Conservation (phyloP, 352 stramenopile species). For the Hyaloperonospora arabidopsidis region DNA sequence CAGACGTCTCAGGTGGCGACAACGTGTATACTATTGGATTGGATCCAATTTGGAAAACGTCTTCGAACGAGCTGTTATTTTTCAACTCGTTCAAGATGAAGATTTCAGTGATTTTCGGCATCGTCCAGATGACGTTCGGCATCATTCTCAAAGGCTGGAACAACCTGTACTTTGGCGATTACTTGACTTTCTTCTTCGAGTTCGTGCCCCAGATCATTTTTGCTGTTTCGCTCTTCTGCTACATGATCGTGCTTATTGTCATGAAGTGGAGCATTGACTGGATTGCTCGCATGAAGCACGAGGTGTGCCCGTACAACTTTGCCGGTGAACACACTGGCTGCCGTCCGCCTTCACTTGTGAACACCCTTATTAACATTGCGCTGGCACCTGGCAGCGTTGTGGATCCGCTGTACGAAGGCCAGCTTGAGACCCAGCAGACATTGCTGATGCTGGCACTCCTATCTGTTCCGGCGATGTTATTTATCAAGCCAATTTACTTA, state of each 20-base stretch:
- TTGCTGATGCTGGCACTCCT: conserved; percentile 91
- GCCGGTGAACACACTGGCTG: conserved; percentile 91
- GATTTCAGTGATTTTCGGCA: conserved; percentile 97
- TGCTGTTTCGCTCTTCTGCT: conserved; percentile 94
- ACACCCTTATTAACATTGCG: conserved; percentile 98
- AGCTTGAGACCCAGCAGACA: conserved; percentile 83
- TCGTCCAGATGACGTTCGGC: conserved; percentile 98
- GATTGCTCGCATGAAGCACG: conserved; percentile 89
- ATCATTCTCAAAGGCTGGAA: conserved; percentile 95
- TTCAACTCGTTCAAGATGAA: conserved; percentile 99
- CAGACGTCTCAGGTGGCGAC: conserved; percentile 57
- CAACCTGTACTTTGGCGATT: conserved; percentile 94
- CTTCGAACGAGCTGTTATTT: conserved; percentile 96
- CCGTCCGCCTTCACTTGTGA: conserved; percentile 96
- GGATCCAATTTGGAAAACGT: conserved; percentile 97
- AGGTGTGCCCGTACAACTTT: conserved; percentile 92
- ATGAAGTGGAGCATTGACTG: conserved; percentile 99
- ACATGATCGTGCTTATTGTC: conserved; percentile 99
- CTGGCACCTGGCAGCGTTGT: conserved; percentile 89
- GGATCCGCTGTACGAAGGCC: conserved; percentile 93
- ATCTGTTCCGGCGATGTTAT: conserved; percentile 94
- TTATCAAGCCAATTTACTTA: conserved; percentile 91
- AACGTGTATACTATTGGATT: conserved; percentile 97
- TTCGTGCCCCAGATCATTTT: conserved; percentile 97
- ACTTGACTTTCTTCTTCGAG: conserved; percentile 94